A percentile compares a stretch with the other conserved stretches of the same genome.
These are phyloP conservation scores for Geotrichum bryndzae DNA, from an alignment of 1,139 yeast species.

Conservation along the genomic window DNA sequence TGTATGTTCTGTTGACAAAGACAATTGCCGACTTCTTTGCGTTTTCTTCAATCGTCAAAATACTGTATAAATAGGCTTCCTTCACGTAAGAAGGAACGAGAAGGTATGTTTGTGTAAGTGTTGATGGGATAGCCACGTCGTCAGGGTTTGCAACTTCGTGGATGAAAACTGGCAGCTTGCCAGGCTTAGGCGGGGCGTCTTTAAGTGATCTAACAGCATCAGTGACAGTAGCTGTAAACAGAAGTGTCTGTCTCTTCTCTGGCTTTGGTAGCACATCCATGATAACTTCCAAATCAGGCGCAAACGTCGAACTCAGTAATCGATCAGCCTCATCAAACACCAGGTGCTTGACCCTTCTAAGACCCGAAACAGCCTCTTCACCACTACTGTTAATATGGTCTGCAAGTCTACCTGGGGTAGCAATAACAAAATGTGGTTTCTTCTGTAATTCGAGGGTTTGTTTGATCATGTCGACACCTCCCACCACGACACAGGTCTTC, in stretches of 20 bases:
- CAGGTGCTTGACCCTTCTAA: constrained; percentile 67
- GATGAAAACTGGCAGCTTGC: constrained; percentile 62
- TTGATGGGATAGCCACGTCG: constrained; percentile 69
- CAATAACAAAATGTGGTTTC: constrained; percentile 89
- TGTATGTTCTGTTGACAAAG: constrained; percentile 82
- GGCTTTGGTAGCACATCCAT: constrained; percentile 66
- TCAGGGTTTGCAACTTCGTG: constrained; percentile 73
- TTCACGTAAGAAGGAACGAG: constrained; percentile 77
- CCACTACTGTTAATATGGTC: constrained; percentile 87
- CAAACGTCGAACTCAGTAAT: constrained; percentile 74
- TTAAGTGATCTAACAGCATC: constrained; percentile 81
- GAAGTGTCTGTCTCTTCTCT: constrained; percentile 69
- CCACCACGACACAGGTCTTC: constrained; percentile 74
- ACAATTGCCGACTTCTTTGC: constrained; percentile 67
- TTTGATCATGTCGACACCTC: constrained; percentile 87
- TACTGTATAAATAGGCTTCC: constrained; percentile 74
- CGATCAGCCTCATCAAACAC: constrained; percentile 97
- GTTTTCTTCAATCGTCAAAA: constrained; percentile 59
- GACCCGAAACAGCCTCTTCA: constrained; percentile 76
- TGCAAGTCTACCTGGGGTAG: constrained; percentile 96
- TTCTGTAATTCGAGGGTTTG: constrained; percentile 78
- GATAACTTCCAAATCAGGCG: constrained; percentile 66
- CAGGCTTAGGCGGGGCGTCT: constrained; percentile 56
- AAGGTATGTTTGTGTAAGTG: constrained; percentile 52
- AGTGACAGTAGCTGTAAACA: constrained; percentile 95